Conservation (phyloP, 371 early-diverging fungal species). For the Mortierella sp. region DNA sequence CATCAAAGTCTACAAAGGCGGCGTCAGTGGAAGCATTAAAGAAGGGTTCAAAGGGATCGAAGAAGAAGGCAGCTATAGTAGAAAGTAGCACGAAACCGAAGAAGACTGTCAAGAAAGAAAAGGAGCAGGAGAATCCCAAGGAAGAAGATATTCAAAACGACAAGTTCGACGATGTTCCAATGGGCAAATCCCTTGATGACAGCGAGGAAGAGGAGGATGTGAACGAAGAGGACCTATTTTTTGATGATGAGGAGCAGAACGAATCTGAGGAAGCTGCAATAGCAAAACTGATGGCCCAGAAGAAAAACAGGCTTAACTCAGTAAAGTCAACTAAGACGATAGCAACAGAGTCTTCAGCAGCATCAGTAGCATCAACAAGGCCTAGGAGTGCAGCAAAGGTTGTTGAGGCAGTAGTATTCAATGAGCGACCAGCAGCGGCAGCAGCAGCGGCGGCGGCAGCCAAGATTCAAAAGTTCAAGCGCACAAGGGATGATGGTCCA, state of each 20-base stretch:
- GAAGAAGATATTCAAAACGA: slow-evolving; percentile 1
- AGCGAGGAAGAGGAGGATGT: slow-evolving; percentile 27
- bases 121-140: slow-evolving; percentile 1
- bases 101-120: neutral
- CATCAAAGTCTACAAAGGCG: slow-evolving; percentile 10
- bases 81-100: neutral
- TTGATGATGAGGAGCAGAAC: slow-evolving; percentile 50
- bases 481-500: slow-evolving; percentile 34
- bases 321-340: neutral
- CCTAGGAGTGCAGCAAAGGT: slow-evolving; percentile 47
- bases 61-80: neutral
- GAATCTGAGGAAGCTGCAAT: slow-evolving; percentile 50
- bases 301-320: slow-evolving; percentile 17
- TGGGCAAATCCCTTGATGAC: slow-evolving; percentile 34
- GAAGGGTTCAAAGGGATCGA: slow-evolving; percentile 9
- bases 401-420: slow-evolving; percentile 54
- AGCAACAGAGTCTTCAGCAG: neutral
- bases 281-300: slow-evolving; percentile 46
- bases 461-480: slow-evolving; percentile 52
- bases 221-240: slow-evolving; percentile 26
- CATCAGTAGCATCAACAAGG: slow-evolving; percentile 11
- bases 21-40: neutral
- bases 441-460: slow-evolving; percentile 54
- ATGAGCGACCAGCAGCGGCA: slow-evolving; percentile 55
- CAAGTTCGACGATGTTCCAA: slow-evolving; percentile 8